phyloP scores from a whole-genome alignment of 345 rosid genomes.

The Pugionium cornutum region DNA sequence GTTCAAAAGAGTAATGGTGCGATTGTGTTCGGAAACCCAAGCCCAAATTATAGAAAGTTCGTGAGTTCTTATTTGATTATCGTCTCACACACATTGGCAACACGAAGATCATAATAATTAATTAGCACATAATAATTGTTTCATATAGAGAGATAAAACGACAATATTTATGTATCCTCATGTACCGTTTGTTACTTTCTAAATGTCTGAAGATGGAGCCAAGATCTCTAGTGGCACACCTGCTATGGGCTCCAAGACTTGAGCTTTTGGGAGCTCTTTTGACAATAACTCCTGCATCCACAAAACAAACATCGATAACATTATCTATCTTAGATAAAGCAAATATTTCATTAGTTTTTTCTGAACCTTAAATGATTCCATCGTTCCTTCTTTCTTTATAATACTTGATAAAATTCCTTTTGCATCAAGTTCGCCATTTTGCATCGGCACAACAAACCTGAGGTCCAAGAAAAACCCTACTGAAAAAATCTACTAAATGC shows the following conservation, averaged over 20 bases:
- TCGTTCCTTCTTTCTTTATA: constrained; percentile 66
- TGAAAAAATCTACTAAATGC: background rate
- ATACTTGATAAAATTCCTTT: constrained; percentile 70
- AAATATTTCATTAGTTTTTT: constrained; percentile 16
- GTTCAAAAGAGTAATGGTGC: too few relatives aligned
- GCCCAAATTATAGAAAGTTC: too few relatives aligned
- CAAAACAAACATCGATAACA: constrained; percentile 11
- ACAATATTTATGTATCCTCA: constrained; percentile 8
- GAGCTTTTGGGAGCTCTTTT: constrained; percentile 65
- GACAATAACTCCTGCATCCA: constrained; percentile 61
- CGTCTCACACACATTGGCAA: too few relatives aligned
- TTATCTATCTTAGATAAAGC: background rate
- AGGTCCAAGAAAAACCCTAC: constrained; percentile 20
- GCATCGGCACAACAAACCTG: constrained; percentile 85
- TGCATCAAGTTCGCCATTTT: constrained; percentile 84
- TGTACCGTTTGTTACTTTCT: background rate
- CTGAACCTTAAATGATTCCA: constrained; percentile 76
- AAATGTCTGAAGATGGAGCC: constrained; percentile 34
- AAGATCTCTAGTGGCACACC: constrained; percentile 68
- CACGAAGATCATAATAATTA: too few relatives aligned
- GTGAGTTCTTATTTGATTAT: too few relatives aligned
- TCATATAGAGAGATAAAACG: too few relatives aligned
- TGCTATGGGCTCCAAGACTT: constrained; percentile 64
- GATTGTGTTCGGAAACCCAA: too few relatives aligned
- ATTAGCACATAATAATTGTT: too few relatives aligned